Conservation (phyloP, 2,329 filamentous ascomycete species). For the Fusarium hostae region DNA sequence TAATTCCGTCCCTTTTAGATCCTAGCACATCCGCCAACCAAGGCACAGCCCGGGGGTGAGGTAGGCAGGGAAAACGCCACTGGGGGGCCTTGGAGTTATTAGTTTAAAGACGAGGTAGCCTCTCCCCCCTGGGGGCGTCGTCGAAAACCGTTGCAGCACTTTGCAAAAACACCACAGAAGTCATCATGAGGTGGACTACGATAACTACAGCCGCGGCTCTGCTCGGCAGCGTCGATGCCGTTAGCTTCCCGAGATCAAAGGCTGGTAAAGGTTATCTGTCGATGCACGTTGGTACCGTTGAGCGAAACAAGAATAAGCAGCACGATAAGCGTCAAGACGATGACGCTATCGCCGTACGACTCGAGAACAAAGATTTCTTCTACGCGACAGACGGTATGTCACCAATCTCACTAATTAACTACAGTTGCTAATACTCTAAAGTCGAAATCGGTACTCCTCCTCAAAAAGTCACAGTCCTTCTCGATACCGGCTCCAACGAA, state of each 20-base stretch:
- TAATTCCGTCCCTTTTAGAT: slow-evolving; percentile 2
- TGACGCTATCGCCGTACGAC: slow-evolving; percentile 44
- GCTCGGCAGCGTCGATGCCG: slow-evolving; percentile 32
- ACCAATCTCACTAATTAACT: background rate
- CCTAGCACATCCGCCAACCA: background rate
- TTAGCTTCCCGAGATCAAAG: slow-evolving; percentile 45
- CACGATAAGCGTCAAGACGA: slow-evolving; percentile 33
- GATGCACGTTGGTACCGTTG: slow-evolving; percentile 50
- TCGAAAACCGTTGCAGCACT: background rate
- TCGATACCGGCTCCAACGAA: slow-evolving; percentile 65
- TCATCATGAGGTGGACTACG: slow-evolving; percentile 42
- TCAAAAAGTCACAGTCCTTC: slow-evolving; percentile 58
- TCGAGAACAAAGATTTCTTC: slow-evolving; percentile 53
- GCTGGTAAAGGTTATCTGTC: slow-evolving; percentile 52
- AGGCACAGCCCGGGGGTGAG: slow-evolving; percentile 10
- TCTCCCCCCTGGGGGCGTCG: background rate
- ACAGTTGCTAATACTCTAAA: slow-evolving; percentile 29
- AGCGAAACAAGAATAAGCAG: slow-evolving; percentile 41
- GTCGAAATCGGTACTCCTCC: slow-evolving; percentile 57
- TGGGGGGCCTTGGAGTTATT: background rate
- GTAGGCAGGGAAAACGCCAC: slow-evolving; percentile 18
- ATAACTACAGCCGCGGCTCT: slow-evolving; percentile 26
- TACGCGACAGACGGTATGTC: slow-evolving; percentile 54
- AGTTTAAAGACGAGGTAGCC: slow-evolving; percentile 16
- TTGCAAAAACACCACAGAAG: slow-evolving; percentile 12